Conservation (phyloP, 306 rosid genomes). For the Vigna nakashimae region DNA sequence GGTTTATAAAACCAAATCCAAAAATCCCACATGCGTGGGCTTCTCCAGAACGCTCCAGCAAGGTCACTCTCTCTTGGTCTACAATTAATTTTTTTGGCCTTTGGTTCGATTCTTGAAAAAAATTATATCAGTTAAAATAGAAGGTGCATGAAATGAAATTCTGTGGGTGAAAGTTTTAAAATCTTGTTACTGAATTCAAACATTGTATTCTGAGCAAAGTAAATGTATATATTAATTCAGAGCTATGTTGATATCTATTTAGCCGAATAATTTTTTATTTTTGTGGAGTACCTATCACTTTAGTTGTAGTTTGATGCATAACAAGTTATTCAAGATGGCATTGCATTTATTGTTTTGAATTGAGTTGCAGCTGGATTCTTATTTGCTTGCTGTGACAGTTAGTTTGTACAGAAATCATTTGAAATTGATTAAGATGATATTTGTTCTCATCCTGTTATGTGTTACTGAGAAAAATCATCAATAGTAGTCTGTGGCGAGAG, state of each 20-base stretch:
- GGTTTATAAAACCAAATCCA: conserved; percentile 68
- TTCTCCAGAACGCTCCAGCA: conserved; percentile 62
- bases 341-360: background rate
- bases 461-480: background rate
- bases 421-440: background rate
- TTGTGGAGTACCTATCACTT: background rate
- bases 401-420: conserved; percentile 1
- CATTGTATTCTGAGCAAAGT: background rate
- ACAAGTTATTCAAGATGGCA: background rate
- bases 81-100: background rate
- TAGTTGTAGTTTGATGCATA: background rate
- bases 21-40: conserved; percentile 75
- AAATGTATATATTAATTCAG: background rate
- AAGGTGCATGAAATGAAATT: background rate
- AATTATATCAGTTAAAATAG: background rate
- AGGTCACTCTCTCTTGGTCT: conserved; percentile 50
- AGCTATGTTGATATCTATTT: conserved; percentile 4
- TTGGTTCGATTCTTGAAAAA: background rate
- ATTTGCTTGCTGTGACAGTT: background rate
- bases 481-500: background rate
- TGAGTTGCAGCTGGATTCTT: background rate
- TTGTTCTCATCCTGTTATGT: background rate
- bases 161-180: background rate
- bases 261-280: background rate
- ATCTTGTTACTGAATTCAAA: background rate